A percentile compares a stretch with the other conserved stretches of the same genome.
Conservation (phyloP, 768 basidiomycete genomes). For the Multifurca ochricompacta region DNA sequence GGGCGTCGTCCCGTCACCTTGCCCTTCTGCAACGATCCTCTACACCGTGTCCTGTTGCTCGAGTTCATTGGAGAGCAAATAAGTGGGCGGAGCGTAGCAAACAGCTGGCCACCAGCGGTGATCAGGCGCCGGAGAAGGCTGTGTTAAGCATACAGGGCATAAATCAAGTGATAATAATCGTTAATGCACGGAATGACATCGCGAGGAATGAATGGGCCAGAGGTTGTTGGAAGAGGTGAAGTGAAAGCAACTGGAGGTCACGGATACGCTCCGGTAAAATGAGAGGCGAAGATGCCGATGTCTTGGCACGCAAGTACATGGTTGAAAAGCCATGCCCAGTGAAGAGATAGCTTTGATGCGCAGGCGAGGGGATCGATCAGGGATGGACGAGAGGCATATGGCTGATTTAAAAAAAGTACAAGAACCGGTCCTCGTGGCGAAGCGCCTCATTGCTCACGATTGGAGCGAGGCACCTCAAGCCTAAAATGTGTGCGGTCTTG, state of each 20-base stretch:
- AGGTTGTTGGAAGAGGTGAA: constrained; percentile 13
- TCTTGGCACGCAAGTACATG: constrained; percentile 48
- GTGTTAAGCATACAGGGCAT: constrained; percentile 21
- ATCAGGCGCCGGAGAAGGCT: constrained; percentile 34
- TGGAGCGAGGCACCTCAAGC: constrained; percentile 47
- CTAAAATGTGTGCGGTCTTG: constrained; percentile 54
- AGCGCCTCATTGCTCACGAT: constrained; percentile 42
- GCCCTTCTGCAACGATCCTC: constrained; percentile 5
- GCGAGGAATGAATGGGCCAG: constrained; percentile 10
- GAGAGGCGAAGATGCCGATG: constrained; percentile 50
- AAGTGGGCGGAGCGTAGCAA: constrained; percentile 23
- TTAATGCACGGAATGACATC: constrained; percentile 19
- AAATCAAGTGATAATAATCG: constrained; percentile 23
- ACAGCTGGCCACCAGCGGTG: constrained; percentile 29
- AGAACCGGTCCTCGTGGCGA: constrained; percentile 43
- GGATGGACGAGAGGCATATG: constrained; percentile 29
- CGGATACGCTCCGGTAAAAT: constrained; percentile 25
- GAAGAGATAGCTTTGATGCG: constrained; percentile 66
- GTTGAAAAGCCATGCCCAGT: constrained; percentile 69
- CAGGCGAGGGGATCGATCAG: constrained; percentile 44
- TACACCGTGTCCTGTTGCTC: constrained; percentile 6
- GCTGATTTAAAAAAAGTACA: constrained; percentile 35
- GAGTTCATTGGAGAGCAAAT: constrained; percentile 12
- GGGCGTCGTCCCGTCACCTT: background rate
- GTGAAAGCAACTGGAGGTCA: constrained; percentile 16